phyloP scores from a whole-genome alignment of 768 basidiomycete species.

The Cystobasidium onofrii region DNA sequence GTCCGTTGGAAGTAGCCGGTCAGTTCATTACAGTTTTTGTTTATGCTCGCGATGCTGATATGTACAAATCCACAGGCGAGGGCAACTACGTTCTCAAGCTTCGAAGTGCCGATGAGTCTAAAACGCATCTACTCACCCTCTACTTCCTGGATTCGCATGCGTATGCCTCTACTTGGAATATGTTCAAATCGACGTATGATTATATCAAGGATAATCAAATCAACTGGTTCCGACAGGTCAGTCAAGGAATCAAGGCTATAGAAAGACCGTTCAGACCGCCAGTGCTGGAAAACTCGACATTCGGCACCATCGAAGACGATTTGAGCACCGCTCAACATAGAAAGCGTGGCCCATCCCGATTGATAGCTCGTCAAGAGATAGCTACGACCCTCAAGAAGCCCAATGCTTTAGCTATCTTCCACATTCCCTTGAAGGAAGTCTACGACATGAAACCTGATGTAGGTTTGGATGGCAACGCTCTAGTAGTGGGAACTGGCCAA shows the following conservation, averaged over 20 bases:
- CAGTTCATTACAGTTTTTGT: neutral
- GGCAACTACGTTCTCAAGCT: constrained; percentile 61
- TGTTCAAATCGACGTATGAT: constrained; percentile 35
- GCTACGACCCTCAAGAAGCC: constrained; percentile 66
- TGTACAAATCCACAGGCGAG: constrained; percentile 48
- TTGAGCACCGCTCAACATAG: neutral
- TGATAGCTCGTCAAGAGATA: neutral
- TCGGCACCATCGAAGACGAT: constrained; percentile 18
- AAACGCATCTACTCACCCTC: constrained; percentile 37
- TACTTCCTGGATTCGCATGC: constrained; percentile 43
- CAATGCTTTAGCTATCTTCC: constrained; percentile 95
- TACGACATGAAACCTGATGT: constrained; percentile 59
- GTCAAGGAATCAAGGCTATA: constrained; percentile 21
- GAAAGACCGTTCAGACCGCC: constrained; percentile 31
- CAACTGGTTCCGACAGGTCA: constrained; percentile 38
- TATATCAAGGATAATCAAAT: constrained; percentile 40
- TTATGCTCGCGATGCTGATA: neutral
- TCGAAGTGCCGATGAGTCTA: constrained; percentile 11
- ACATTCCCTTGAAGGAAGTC: constrained; percentile 81
- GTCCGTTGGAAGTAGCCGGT: constrained; percentile 71
- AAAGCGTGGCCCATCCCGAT: neutral
- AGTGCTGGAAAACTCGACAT: constrained; percentile 27
- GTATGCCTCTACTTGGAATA: neutral
- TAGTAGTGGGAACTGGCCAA: constrained; percentile 58
- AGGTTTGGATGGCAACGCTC: constrained; percentile 55